Evolutionary conservation across 2,329 filamentous ascomycete genomes (phyloP), one percentile per base, ranked within the genome.

Genomic region (Aspergillus fumigatus): DNA sequence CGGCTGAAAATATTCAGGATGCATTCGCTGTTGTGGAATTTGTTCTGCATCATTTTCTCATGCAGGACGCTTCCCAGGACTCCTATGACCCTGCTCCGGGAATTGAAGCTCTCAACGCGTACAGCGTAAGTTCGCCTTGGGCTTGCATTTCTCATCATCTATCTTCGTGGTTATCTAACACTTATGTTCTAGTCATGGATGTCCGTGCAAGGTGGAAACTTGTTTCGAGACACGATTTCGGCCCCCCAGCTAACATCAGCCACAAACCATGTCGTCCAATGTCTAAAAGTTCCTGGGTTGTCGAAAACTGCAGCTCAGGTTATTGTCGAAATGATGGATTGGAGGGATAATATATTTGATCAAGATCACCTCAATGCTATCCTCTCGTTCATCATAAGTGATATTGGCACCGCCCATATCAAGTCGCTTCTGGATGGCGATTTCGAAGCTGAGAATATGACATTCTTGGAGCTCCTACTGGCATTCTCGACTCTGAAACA

Each of bases 381-480:
- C 21, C 51, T 74, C 23, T 66, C 70, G 4, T 74, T 71, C 52
- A 65, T 75, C 27, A 64, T 71, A 23, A 68, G 72, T 10, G 61
- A 72, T 48, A 59, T 65, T 38, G 73, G 73, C 4, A 66, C 70
- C 32, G 56, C 65, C 9, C 70, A 72, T 51, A 65, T 73, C 21
- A 49, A 67, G 23, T 65, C 67, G 5, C 61, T 76, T 4, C 61
- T 71, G 25, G 67, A 72, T 17, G 72, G 69, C 9, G 68, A 75
- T 47, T 73, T 70, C 50, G 74, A 71, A 25, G 61, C 68, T 9
- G 74, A 76, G 4, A 67, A 69, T 29, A 72, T 75, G 68, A 64
- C 69, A 8, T 76, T 74, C 51, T 58, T 77, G 54, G 74, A 77
- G 27, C 71, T 77, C 21, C 55, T 77, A 8, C 61, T 76, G 48